Conservation (phyloP, 148 eudicot genomes). For the Vaccinium corymbosum region DNA sequence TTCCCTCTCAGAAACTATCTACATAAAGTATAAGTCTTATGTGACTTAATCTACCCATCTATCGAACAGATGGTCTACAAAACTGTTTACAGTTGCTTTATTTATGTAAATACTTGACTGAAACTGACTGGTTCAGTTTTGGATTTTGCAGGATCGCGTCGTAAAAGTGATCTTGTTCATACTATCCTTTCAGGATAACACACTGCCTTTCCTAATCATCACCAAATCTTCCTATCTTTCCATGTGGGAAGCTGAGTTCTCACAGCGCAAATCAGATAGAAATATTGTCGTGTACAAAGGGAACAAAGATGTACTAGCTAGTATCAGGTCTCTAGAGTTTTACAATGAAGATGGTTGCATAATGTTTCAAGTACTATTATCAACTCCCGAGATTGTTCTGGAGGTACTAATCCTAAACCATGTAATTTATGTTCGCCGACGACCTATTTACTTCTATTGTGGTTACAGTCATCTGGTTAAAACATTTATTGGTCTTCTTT, state of each 20-base stretch:
- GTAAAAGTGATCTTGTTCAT: constrained; percentile 38
- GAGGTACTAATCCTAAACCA: constrained; percentile 34
- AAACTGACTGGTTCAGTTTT: constrained; percentile 14
- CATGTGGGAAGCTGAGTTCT: constrained; percentile 54
- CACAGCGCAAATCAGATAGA: constrained; percentile 26
- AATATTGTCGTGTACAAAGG: constrained; percentile 53
- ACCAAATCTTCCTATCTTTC: constrained; percentile 29
- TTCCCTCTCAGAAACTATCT: neutral
- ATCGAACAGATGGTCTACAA: neutral
- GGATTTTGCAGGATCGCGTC: constrained; percentile 45
- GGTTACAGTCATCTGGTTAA: neutral
- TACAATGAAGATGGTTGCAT: constrained; percentile 33
- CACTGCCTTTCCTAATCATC: constrained; percentile 46
- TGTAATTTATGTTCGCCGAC: neutral
- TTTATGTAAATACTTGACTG: neutral
- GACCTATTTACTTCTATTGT: neutral
- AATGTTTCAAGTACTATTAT: constrained; percentile 56
- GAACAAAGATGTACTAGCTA: constrained; percentile 40
- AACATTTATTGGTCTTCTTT: neutral
- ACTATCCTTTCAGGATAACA: constrained; percentile 30
- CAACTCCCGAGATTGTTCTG: constrained; percentile 34
- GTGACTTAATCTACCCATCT: neutral
- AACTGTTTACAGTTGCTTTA: constrained; percentile 6
- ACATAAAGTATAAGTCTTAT: neutral
- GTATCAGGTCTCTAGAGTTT: constrained; percentile 46